Evolutionary conservation across 768 basidiomycete genomes (phyloP), one percentile per base, ranked within the genome.

Genomic region (Hypsizygus marmoreus): DNA sequence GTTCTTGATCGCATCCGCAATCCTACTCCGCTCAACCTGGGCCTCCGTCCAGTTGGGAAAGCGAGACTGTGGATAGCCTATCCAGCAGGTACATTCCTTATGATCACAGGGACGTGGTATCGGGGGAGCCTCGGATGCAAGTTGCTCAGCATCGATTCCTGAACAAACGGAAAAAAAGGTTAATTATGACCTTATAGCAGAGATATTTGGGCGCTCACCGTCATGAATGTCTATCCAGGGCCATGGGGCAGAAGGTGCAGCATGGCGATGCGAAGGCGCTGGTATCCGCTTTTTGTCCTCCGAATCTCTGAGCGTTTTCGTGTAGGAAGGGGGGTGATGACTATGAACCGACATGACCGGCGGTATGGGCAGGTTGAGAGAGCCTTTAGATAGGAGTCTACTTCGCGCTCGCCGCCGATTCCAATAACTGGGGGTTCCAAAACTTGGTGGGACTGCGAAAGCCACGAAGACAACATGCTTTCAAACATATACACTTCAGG

Each of bases 21-120:
- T 75, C 43, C 67, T 65, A 54, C 74, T 74, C 41, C 69, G 68
- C 28, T 53, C 51, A 3, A 73, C 67, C 49, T 82, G 80, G 10
- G 56, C 55, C 7, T 58, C 50, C 0, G 78, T 81, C 82, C 82
- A 81, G 45, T 81, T 82, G 12, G 77, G 79, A 50, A 79, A 84
- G 26, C 62, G 62, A 6, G 73, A 73, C 36, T 75, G 69, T 4
- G 75, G 75, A 45, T 75, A 77, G 0, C 59, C 60, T 41, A 31
- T 63, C 70, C 71, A 75, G 49, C 74, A 75, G 8, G 62, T 63
- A 13, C 75, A 75, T 26, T 47, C 40, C 12, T 43, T 47, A 40
- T 74, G 75, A 36, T 67, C 59, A 47, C 74, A 76, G 16, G 58
- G 55, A 6, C 53, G 49, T 1, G 72, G 71, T 8, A 73, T 65